Evolutionary conservation across 179 eudicot species (phyloP), one percentile per base, ranked within the genome.

Genomic region (Nepenthes alata): DNA sequence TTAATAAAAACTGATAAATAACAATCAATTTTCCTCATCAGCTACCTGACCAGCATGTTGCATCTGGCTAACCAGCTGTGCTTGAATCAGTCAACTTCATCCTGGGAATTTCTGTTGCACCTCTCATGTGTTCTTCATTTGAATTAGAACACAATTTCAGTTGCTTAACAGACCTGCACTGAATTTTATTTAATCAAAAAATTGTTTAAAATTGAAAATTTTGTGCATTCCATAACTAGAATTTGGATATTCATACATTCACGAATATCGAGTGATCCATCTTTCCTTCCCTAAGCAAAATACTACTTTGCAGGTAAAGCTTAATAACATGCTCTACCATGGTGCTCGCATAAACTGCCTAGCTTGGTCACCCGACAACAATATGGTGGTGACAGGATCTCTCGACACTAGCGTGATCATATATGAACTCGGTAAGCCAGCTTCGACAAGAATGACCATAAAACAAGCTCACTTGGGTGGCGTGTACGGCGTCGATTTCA

Each of bases 381-480:
- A 58, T 66, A 76, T 81, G 91, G 83, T 91, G 72, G 91, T 91
- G 13, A 89, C 98, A 52, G 96, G 95, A 72, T 86, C 96, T 64
- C 95, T 91, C 45, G 95, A 91, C 72, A 89, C 96, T 6, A 70
- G 81, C 59, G 91, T 86, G 53, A 80, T 91, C 59, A 71, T 89
- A 37, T 90, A 90, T 70, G 93, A 83, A 63, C 49, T 90, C 39
- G 79, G 72, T 67, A 89, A 87, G 63, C 85, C 88, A 45, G 84
- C 95, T 70, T 83, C 95, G 55, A 71, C 74, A 57, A 81, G 97
- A 64, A 85, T 72, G 67, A 87, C 97, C 48, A 73, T 85, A 60
- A 88, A 87, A 76, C 86, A 85, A 59, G 95, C 97, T 73, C 91
- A 87, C 72, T 57, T 83, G 69, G 97, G 97, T 59, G 97, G 97